Conservation (phyloP, 495 filamentous ascomycete genomes). For the Viridothelium virens region DNA sequence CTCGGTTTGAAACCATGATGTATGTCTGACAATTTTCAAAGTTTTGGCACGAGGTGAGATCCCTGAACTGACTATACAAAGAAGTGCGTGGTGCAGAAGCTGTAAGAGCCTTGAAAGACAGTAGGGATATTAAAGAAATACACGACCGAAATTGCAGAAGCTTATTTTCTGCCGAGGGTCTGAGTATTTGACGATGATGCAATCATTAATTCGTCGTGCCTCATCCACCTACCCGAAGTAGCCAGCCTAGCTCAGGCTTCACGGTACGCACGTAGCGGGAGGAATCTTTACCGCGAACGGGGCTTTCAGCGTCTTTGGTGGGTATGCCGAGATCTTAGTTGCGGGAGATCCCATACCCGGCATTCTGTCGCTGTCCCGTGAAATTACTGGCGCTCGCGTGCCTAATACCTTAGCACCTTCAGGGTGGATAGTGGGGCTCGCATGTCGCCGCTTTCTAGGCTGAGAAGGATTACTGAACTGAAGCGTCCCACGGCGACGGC, state of each 20-base stretch:
- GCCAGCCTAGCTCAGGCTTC: background rate
- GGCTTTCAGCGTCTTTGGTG: background rate
- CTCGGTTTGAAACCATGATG: slow-evolving; percentile 60
- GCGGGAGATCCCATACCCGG: background rate
- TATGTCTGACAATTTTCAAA: background rate
- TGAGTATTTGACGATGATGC: too few species aligned
- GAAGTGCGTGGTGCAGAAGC: too few species aligned
- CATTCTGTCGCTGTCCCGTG: background rate
- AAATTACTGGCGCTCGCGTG: too few species aligned
- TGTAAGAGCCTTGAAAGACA: too few species aligned
- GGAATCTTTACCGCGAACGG: background rate
- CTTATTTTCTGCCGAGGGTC: too few species aligned
- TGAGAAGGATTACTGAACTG: too few species aligned
- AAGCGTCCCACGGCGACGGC: too few species aligned
- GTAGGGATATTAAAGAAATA: background rate
- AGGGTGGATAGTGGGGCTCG: too few species aligned
- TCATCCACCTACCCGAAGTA: background rate
- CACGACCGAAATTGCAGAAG: too few species aligned
- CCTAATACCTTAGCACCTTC: too few species aligned
- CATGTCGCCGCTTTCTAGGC: too few species aligned
- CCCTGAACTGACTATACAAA: background rate
- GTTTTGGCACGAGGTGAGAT: background rate
- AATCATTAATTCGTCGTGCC: too few species aligned
- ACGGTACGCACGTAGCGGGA: background rate
- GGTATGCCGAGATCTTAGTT: background rate